Evolutionary conservation across 192 early-diverging fungal genomes (phyloP), one percentile per base, ranked within the genome.

Genomic region (Pecoramyces ruminantium): DNA sequence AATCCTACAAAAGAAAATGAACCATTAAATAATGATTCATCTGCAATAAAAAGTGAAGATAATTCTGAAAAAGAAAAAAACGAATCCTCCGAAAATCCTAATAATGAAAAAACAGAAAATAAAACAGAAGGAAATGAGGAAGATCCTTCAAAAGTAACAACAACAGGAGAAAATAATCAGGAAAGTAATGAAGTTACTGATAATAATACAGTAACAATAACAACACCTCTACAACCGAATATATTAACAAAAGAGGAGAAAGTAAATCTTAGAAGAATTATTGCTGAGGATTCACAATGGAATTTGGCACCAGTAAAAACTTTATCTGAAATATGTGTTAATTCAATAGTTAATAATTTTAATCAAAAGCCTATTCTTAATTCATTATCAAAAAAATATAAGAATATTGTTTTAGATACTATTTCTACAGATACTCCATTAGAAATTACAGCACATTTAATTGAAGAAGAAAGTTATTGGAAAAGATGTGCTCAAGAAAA

Each of bases 281-380:
- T 90, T 17, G 88, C 87, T 21, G 90, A 91, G 81, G 88, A 91
- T 81, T 81, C 83, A 21, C 83, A 87, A 42, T 91, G 90, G 90
- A 91, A 91, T 80, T 85, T 91, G 18, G 86, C 90, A 11, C 79
- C 87, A 13, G 88, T 91, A 17, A 83, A 88, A 78, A 85, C 84
- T n/a, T 83, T 91, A n/a, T 83, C 82, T 16, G 86, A 85, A 27
- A 79, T 90, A 15, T 91, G 90, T 82, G 78, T 91, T 25, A 51
- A 84, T 13, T 86, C 86, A 15, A 83, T 91, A 17, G 88, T 91
- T 12, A 79, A 79, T 13, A 86, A 88, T 67, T 91, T 91, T 83
- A 88, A 91, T 67, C 25, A 67, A 67, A 67, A 67, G 9, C 51
- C 51, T n/a, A 67, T 67, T 9, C 51, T 67, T 67, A 67, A 67